Evolutionary conservation across 192 early-diverging fungal species (phyloP).

Genomic region (Diversispora epigaea): DNA sequence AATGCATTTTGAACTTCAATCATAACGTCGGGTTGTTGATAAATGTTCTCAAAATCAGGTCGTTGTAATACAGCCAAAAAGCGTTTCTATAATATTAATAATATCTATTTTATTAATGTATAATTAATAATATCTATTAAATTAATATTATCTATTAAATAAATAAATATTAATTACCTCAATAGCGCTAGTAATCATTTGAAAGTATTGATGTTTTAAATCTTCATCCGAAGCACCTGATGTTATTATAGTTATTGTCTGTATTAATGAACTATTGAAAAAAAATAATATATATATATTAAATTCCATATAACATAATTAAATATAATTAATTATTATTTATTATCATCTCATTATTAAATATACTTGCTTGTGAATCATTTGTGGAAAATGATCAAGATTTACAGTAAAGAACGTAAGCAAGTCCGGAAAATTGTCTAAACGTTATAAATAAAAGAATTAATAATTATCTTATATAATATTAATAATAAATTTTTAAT

Average conservation of each 20-base stretch:
- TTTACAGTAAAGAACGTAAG: constrained; percentile 60
- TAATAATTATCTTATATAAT: constrained; percentile 1
- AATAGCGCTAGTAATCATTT: constrained; percentile 53
- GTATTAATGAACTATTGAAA: constrained; percentile 56
- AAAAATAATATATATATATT: not conserved
- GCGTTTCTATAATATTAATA: constrained; percentile 41
- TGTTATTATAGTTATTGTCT: constrained; percentile 60
- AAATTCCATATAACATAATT: not conserved
- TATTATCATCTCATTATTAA: not conserved
- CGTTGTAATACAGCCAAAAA: constrained; percentile 55
- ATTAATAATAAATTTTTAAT: constrained; percentile 9
- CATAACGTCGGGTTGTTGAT: constrained; percentile 55
- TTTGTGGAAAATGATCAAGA: constrained; percentile 56
- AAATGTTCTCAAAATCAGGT: constrained; percentile 57
- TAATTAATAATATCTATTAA: not conserved
- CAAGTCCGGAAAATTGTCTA: constrained; percentile 58
- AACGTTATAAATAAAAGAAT: constrained; percentile 11
- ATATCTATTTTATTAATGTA: too few relatives aligned
- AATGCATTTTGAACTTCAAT: constrained; percentile 63
- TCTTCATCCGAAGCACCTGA: constrained; percentile 52
- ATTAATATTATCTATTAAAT: not conserved
- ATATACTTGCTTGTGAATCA: constrained; percentile 55
- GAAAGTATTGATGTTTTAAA: constrained; percentile 58
- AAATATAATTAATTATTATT: constrained; percentile 54
- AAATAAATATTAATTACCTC: constrained; percentile 39